Evolutionary conservation across 2,329 filamentous ascomycete genomes (phyloP).

Genomic region (Gyromitra esculenta): DNA sequence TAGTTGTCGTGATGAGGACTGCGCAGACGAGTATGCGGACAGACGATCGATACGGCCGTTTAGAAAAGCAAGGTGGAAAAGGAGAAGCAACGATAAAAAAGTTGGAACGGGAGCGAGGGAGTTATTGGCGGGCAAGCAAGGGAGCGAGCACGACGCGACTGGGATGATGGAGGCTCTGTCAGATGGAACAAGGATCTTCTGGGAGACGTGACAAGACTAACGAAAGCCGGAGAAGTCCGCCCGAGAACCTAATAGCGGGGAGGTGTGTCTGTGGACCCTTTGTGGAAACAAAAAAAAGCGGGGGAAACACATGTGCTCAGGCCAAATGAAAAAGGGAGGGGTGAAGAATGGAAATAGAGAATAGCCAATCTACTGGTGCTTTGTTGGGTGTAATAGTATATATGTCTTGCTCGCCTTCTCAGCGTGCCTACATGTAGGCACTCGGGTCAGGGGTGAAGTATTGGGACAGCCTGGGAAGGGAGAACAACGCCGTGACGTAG

Average conservation of each 20-base stretch:
- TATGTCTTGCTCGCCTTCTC: constrained; percentile 1
- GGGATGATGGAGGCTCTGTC: constrained; percentile 49
- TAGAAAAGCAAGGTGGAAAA: constrained; percentile 6
- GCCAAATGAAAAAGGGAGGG: not conserved
- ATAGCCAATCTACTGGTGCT: not conserved
- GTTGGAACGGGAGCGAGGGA: constrained; percentile 15
- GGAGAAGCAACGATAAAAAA: constrained; percentile 27
- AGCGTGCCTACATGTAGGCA: not conserved
- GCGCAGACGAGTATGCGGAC: constrained; percentile 13
- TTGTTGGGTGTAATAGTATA: constrained; percentile 5
- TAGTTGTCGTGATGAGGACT: constrained; percentile 11
- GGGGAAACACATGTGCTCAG: not conserved
- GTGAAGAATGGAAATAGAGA: not conserved
- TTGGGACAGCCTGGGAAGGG: no score
- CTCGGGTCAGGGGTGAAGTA: no score
- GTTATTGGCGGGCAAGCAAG: constrained; percentile 4
- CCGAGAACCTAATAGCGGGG: not conserved
- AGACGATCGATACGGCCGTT: not conserved
- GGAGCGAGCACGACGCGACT: constrained; percentile 40
- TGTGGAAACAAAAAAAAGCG: not conserved
- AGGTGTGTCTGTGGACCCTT: not conserved
- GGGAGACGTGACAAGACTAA: constrained; percentile 32
- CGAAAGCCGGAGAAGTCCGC: constrained; percentile 38
- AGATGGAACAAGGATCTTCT: constrained; percentile 47
- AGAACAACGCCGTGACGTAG: no score